Conservation (phyloP, 805 yeast species). For the Candida takata region DNA sequence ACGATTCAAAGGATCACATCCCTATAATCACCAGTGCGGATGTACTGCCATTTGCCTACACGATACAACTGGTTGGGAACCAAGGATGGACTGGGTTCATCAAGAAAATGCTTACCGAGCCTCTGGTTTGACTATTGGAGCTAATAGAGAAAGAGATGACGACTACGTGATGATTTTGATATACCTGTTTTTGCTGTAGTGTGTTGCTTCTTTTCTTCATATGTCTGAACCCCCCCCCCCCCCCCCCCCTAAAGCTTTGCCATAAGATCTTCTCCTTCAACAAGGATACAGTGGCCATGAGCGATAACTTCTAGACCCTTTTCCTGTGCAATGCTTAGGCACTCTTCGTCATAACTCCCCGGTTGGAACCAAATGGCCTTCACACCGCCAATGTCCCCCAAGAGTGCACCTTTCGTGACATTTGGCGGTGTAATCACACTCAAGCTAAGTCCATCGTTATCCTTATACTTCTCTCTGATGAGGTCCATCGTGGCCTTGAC, state of each 20-base stretch:
- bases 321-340: slow-evolving; percentile 36
- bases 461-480: slow-evolving; percentile 11
- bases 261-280: slow-evolving; percentile 50
- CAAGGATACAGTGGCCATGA: slow-evolving; percentile 64
- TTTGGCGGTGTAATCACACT: slow-evolving; percentile 74
- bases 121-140: no score
- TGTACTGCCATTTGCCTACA: slow-evolving; percentile 56
- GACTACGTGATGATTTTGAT: no score
- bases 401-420: slow-evolving; percentile 41
- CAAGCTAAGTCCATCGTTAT: slow-evolving; percentile 43
- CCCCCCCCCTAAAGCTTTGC: no score
- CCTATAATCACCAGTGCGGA: slow-evolving; percentile 70
- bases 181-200: no score
- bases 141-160: no score
- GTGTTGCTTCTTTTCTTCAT: no score
- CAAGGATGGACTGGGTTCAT: slow-evolving; percentile 29
- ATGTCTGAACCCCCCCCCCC: no score
- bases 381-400: slow-evolving; percentile 32
- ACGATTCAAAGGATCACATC: slow-evolving; percentile 54
- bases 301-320: slow-evolving; percentile 31
- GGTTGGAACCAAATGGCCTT: slow-evolving; percentile 80
- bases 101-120: slow-evolving; percentile 33
- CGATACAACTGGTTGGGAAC: slow-evolving; percentile 24
- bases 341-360: slow-evolving; percentile 56
- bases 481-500: no score